Evolutionary conservation across 352 stramenopile species (phyloP).

Genomic region (Pythium dissotocum): DNA sequence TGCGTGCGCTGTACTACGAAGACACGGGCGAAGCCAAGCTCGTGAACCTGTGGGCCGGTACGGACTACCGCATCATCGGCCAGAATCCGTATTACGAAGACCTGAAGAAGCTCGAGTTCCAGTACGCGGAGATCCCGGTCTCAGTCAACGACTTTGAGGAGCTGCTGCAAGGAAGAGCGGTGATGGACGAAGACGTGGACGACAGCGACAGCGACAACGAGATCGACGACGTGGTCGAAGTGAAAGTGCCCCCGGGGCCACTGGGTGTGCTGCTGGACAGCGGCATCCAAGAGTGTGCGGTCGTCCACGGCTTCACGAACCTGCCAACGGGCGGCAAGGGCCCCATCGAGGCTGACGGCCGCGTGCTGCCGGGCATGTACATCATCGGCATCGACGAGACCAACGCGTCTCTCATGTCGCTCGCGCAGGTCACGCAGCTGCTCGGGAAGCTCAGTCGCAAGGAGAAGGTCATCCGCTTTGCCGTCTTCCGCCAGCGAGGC

Average conservation of each 20-base stretch:
- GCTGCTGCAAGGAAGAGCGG: conserved; percentile 70
- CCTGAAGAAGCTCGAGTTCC: conserved; percentile 68
- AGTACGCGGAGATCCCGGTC: conserved; percentile 65
- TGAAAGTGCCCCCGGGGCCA: conserved; percentile 67
- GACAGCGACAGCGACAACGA: conserved; percentile 80
- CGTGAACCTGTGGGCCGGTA: conserved; percentile 81
- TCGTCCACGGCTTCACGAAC: conserved; percentile 82
- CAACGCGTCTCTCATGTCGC: conserved; percentile 81
- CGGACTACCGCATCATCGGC: conserved; percentile 82
- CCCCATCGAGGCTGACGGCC: conserved; percentile 60
- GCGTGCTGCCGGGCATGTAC: conserved; percentile 79
- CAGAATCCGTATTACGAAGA: conserved; percentile 74
- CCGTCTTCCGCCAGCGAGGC: conserved; percentile 55
- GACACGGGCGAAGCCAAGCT: conserved; percentile 73
- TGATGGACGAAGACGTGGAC: conserved; percentile 84
- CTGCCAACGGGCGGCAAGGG: conserved; percentile 58
- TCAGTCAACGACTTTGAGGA: conserved; percentile 29
- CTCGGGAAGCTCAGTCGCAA: conserved; percentile 74
- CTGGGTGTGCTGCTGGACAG: conserved; percentile 77
- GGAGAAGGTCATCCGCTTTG: conserved; percentile 82
- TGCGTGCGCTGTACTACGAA: conserved; percentile 80
- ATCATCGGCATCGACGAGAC: conserved; percentile 88
- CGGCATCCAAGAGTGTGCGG: conserved; percentile 73
- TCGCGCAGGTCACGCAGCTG: conserved; percentile 59
- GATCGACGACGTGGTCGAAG: conserved; percentile 76